These are phyloP conservation scores for Themeda triandra DNA, from an alignment of 176 grass and related monocot species.

Conservation along the genomic window DNA sequence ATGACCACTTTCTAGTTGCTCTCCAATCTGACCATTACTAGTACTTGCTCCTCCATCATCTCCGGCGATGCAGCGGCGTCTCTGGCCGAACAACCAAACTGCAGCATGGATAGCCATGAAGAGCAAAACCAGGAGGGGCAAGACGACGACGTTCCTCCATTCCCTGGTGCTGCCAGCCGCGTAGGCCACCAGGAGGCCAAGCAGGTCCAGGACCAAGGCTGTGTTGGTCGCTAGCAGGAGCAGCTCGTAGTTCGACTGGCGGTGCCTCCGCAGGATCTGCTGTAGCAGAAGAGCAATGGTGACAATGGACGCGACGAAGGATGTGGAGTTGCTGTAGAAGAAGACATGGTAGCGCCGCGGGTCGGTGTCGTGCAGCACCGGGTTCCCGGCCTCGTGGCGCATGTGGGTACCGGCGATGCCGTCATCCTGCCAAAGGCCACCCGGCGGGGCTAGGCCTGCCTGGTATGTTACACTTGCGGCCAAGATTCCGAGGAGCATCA, in stretches of 20 bases:
- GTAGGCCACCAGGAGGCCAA: constrained; percentile 35
- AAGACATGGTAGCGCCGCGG: background rate
- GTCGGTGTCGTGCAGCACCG: background rate
- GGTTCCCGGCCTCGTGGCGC: background rate
- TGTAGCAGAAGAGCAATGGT: background rate
- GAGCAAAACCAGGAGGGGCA: constrained; percentile 2
- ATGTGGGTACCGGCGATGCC: background rate
- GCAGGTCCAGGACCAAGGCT: constrained; percentile 10
- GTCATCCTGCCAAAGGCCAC: background rate
- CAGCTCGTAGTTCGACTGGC: background rate
- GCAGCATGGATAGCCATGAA: background rate
- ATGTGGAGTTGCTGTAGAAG: background rate
- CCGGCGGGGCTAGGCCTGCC: background rate
- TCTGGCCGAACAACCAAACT: background rate
- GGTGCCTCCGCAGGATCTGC: background rate
- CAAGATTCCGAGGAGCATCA: background rate
- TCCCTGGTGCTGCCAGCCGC: constrained; percentile 27
- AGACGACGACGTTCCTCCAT: background rate
- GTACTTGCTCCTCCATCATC: too few species aligned
- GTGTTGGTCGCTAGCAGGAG: background rate
- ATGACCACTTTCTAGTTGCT: too few species aligned
- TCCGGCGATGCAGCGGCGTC: background rate
- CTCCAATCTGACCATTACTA: too few species aligned
- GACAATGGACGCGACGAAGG: background rate
- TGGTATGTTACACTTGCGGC: background rate